Conservation (phyloP, 2,329 filamentous ascomycete genomes). For the Didymella segeticola region DNA sequence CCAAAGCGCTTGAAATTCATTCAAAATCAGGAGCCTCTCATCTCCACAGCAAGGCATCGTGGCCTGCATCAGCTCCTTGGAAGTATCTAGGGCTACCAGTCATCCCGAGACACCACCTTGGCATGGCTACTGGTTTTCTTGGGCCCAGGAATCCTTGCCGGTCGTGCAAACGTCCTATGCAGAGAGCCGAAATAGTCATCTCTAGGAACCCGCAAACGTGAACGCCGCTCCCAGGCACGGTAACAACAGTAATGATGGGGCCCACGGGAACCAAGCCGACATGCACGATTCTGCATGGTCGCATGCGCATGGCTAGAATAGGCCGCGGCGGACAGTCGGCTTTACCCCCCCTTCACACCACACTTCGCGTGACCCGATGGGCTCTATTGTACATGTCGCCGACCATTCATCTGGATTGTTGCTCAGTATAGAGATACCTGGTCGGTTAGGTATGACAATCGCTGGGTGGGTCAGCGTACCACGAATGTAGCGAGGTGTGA, state of each 20-base stretch:
- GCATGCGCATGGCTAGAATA: background rate
- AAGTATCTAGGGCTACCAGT: background rate
- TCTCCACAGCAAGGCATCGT: background rate
- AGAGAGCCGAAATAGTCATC: background rate
- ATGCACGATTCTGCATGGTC: conserved; percentile 1
- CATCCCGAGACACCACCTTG: background rate
- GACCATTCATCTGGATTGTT: background rate
- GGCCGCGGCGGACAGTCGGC: background rate
- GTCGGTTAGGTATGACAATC: too few relatives aligned
- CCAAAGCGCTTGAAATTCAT: background rate
- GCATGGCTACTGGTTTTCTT: background rate
- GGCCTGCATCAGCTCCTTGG: background rate
- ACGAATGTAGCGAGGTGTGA: background rate
- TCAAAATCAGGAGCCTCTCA: too few relatives aligned
- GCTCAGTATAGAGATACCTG: too few relatives aligned
- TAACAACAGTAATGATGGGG: conserved; percentile 6
- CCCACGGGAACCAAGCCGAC: conserved; percentile 2
- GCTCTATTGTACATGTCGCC: background rate
- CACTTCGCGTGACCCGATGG: background rate
- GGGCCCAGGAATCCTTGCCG: background rate
- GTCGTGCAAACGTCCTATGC: background rate
- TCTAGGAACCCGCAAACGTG: background rate
- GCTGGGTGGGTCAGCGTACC: background rate
- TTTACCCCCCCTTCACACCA: background rate
- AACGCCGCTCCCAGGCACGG: background rate